Evolutionary conservation across 148 eudicot genomes (phyloP), one percentile per base, ranked within the genome.

Genomic region (Vaccinium darrowii): DNA sequence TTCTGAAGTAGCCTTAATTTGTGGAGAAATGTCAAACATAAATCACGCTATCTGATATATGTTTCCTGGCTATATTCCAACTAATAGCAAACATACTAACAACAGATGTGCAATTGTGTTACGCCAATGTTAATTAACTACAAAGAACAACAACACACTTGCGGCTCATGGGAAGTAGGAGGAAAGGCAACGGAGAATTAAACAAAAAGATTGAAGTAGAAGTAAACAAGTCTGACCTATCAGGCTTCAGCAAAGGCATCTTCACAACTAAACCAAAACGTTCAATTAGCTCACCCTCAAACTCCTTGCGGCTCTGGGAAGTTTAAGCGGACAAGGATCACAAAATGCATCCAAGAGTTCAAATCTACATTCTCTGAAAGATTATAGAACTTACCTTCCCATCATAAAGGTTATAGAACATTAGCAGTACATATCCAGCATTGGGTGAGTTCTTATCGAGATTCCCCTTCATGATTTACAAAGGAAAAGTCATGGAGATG

Each of bases 251-350:
- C 82, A 97, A 87, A 62, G 98, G 99, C 92, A 97, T 95, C 91
- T 93, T 95, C 69, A 97, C 94, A 84, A 97, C 87, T 16, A 98
- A 93, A 69, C 99, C 99, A 88, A 97, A 97, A 65, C 98, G 99
- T 89, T 97, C 99, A 83, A 93, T 90, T 19, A 97, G 91, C 84
- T 97, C 98, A 71, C 89, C 84, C 80, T 97, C 99, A 90, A 97
- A 97, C 85, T 94, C 98, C 82, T 82, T 79, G 47, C 95, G 98
- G 60, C 83, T 91, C 99, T 96, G 93, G 81, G 52, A 88, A 78
- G 81, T 80, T 57, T 63, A 67, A 80, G 16, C 62, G 65, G 53
- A 63, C 23, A 25, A 36, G 73, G 47, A 47, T 71, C 21, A 84
- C 56, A 43, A 13, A 78, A 82, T n/a, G 53, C 19, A 6, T 18